Conservation (phyloP, 306 rosid genomes). For the Psophocarpus tetragonolobus region DNA sequence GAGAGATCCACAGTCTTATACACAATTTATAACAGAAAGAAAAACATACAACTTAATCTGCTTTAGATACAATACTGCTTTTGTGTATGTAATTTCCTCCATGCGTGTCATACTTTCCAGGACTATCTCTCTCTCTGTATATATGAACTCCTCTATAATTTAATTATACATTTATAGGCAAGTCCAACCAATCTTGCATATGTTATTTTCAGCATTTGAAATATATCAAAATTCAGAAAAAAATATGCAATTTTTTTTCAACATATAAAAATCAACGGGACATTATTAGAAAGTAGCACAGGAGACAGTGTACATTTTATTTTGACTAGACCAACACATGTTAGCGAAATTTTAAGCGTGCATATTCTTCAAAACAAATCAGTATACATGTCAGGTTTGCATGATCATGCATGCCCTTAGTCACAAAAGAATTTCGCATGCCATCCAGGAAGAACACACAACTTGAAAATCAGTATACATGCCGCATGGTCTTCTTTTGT, state of each 20-base stretch:
- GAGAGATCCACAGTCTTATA: background rate
- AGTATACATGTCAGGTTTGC: background rate
- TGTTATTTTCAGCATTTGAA: background rate
- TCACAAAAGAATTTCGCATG: background rate
- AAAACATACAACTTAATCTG: background rate
- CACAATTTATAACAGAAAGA: background rate
- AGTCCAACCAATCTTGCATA: background rate
- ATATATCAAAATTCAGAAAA: background rate
- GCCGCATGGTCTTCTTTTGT: too few species aligned
- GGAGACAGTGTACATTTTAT: background rate
- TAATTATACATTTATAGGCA: background rate
- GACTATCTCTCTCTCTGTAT: background rate
- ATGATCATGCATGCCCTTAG: conserved; percentile 16
- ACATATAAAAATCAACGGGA: background rate
- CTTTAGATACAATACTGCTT: background rate
- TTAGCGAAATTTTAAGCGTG: background rate
- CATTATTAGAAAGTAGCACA: background rate
- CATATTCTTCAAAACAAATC: background rate
- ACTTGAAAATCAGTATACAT: background rate
- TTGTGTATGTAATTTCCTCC: background rate
- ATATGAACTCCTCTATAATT: background rate
- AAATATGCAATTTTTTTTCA: background rate
- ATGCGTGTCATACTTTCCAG: background rate
- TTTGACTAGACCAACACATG: background rate
- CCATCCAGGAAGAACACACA: background rate